Evolutionary conservation across 352 stramenopile species (phyloP).

Genomic region (Phytophthora pinifolia): DNA sequence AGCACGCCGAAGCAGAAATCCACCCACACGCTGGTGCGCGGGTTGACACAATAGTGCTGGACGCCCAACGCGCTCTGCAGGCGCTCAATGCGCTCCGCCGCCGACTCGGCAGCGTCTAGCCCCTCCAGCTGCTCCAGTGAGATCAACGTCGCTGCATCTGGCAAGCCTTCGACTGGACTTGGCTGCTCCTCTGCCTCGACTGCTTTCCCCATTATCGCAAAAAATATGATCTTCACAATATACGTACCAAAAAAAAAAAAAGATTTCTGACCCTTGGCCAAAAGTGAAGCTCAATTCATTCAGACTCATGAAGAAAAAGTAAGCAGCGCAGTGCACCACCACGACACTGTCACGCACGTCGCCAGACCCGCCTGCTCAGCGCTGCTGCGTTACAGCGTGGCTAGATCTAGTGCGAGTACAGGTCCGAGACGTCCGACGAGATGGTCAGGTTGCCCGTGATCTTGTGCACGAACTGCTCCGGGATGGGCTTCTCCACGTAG

Average conservation of each 20-base stretch:
- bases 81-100: slow-evolving; percentile 28
- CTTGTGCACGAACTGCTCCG: slow-evolving; percentile 97
- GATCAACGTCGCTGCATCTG: slow-evolving; percentile 24
- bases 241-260: too few species aligned
- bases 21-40: slow-evolving; percentile 47
- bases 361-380: background rate
- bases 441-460: slow-evolving; percentile 85
- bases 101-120: slow-evolving; percentile 23
- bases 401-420: slow-evolving; percentile 87
- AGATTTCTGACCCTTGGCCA: slow-evolving; percentile 28
- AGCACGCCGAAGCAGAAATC: slow-evolving; percentile 72
- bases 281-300: slow-evolving; percentile 30
- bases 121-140: slow-evolving; percentile 36
- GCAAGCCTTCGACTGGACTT: slow-evolving; percentile 10
- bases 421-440: slow-evolving; percentile 93
- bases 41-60: slow-evolving; percentile 50
- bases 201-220: slow-evolving; percentile 27
- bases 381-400: background rate
- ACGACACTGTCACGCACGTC: background rate
- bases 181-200: slow-evolving; percentile 18
- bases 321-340: background rate
- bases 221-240: too few species aligned
- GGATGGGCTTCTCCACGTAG: slow-evolving; percentile 95
- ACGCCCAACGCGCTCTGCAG: slow-evolving; percentile 49
- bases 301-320: slow-evolving; percentile 13